Evolutionary conservation across 345 rosid species (phyloP), one percentile per base, ranked within the genome.

Genomic region (Salix arbutifolia): DNA sequence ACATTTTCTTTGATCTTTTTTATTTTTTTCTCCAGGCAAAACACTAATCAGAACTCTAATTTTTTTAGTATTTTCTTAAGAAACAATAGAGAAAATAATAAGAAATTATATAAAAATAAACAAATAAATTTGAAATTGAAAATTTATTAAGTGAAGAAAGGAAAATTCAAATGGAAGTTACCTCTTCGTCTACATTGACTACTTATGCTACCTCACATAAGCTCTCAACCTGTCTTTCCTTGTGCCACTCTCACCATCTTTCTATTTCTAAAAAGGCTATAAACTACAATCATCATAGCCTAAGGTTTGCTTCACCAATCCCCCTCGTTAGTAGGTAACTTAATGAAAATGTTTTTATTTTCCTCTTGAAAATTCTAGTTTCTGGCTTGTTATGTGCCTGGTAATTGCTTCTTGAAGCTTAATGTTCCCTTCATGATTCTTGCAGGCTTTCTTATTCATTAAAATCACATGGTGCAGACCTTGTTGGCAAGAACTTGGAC

Each of bases 131-230:
- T 58, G 5, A 74, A 74, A 67, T 44, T 8, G 25, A 9, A 74
- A 71, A 30, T 9, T 26, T 38, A 19, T 64, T 18, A 8, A 19
- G 6, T 28, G 68, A 58, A 58, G 28, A 30, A 73, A 69, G 81
- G 83, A 88, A 80, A 84, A 88, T 90, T 91, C 68, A 80, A 86
- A 73, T 72, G 82, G 77, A 91, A 82, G 94, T 78, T 70, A 85
- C 61, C 33, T 26, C 12, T 56, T 2, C 5, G 44, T 71, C 80
- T 75, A 85, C 77, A 85, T 85, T 75, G 85, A 53, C 66, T 37
- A 16, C 77, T 38, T 31, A 31, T 28, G 31, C 67, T 69, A 50
- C 72, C 14, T 42, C 46, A 35, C 28, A n/a, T 58, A n/a, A 75
- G 56, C 85, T 86, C 69, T 69, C 81, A 44, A 42, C 31, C 25